Evolutionary conservation across 106 monocot species (phyloP).

Genomic region (Dendrobium chrysotoxum): DNA sequence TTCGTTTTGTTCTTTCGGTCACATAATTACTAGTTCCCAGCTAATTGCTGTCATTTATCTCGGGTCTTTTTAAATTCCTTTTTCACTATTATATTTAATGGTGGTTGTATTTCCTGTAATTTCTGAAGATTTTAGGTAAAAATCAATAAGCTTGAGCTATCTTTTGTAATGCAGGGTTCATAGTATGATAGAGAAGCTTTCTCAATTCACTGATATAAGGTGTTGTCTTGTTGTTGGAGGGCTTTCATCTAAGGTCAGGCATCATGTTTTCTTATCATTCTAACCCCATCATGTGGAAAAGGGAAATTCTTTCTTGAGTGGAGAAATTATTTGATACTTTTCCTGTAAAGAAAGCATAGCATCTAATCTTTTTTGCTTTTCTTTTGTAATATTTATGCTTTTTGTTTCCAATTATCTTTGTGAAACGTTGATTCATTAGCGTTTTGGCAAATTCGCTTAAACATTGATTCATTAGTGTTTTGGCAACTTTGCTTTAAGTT

Average conservation of each 20-base stretch:
- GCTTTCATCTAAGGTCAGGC: constrained; percentile 79
- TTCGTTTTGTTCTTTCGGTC: background rate
- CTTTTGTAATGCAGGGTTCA: constrained; percentile 61
- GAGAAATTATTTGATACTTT: background rate
- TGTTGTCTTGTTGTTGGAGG: constrained; percentile 97
- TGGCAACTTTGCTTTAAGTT: background rate
- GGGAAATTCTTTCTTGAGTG: background rate
- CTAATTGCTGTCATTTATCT: background rate
- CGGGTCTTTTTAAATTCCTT: background rate
- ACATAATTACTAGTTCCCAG: background rate
- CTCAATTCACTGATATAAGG: constrained; percentile 94
- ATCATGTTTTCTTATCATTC: constrained; percentile 4
- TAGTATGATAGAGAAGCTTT: constrained; percentile 91
- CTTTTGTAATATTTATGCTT: background rate
- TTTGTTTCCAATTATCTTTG: background rate
- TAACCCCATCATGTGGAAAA: background rate
- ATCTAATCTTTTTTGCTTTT: background rate
- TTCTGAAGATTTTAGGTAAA: background rate
- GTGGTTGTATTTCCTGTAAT: background rate
- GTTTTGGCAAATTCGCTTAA: background rate
- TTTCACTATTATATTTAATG: background rate
- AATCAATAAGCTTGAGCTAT: background rate
- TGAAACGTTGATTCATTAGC: background rate
- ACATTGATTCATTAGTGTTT: background rate
- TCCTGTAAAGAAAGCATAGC: background rate